Percentiles rank a stretch among this genome's conserved stretches.
Conservation (phyloP, 148 eudicot genomes). For the Simmondsia chinensis region DNA sequence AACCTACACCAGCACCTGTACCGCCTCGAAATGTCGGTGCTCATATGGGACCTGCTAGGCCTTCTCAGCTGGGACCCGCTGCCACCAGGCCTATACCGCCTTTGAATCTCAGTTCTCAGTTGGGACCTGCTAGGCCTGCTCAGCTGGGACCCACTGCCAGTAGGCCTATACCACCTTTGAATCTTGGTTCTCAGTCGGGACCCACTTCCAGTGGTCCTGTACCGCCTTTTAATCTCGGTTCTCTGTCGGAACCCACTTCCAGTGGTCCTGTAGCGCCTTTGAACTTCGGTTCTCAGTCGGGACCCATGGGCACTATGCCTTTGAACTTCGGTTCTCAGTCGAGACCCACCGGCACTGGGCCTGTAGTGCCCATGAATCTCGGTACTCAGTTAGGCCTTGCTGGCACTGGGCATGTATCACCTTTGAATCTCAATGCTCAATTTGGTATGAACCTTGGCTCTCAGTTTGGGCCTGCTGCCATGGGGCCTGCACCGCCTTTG, state of each 20-base stretch:
- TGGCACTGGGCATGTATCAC: too few relatives aligned
- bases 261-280: not conserved
- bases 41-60: conserved; percentile 11
- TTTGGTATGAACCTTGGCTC: too few relatives aligned
- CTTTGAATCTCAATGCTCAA: too few relatives aligned
- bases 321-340: not conserved
- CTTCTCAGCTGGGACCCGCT: not conserved
- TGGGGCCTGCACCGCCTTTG: too few relatives aligned
- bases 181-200: not conserved
- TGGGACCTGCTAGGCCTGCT: not conserved
- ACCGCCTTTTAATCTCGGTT: not conserved
- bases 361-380: too few relatives aligned
- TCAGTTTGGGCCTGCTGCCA: too few relatives aligned
- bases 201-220: not conserved
- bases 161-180: not conserved
- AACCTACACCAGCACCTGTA: conserved; percentile 13
- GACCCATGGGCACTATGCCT: not conserved
- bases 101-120: not conserved
- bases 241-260: not conserved
- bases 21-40: too few relatives aligned
- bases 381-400: conserved; percentile 10
- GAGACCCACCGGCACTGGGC: not conserved
- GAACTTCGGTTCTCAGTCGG: not conserved
- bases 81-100: not conserved
- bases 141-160: not conserved